Conservation (phyloP, 2,329 filamentous ascomycete genomes). For the Epichloe scottii region DNA sequence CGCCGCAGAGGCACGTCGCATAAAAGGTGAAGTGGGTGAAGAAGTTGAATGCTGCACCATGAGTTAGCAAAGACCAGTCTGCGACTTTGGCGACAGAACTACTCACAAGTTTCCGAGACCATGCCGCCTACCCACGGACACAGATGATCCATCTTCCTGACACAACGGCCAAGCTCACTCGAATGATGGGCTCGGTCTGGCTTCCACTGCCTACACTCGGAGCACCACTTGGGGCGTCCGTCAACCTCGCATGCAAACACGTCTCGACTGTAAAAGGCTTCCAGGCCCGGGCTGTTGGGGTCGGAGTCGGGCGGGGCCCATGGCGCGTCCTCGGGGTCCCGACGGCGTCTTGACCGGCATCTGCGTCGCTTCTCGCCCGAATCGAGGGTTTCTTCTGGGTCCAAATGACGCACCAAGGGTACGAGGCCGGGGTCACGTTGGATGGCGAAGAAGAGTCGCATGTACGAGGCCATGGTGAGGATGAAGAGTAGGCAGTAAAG, state of each 20-base stretch:
- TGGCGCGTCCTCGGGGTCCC: slow-evolving; percentile 16
- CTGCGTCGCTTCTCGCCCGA: slow-evolving; percentile 7
- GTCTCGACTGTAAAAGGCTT: slow-evolving; percentile 69
- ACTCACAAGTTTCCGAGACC: slow-evolving; percentile 63
- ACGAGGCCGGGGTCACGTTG: slow-evolving; percentile 61
- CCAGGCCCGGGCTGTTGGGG: slow-evolving; percentile 55
- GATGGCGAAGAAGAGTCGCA: slow-evolving; percentile 58
- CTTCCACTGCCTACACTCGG: slow-evolving; percentile 75
- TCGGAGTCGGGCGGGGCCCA: slow-evolving; percentile 30
- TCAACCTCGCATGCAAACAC: slow-evolving; percentile 74
- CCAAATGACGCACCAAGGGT: slow-evolving; percentile 37
- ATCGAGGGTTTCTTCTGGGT: slow-evolving; percentile 18
- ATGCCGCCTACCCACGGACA: slow-evolving; percentile 96
- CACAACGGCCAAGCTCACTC: slow-evolving; percentile 67
- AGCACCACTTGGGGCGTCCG: slow-evolving; percentile 80
- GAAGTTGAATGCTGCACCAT: slow-evolving; percentile 62
- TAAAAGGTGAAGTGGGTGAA: slow-evolving; percentile 82
- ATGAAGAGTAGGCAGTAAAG: slow-evolving; percentile 62
- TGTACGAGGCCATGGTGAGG: slow-evolving; percentile 53
- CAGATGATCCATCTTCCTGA: slow-evolving; percentile 87
- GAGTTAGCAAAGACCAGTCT: neutral
- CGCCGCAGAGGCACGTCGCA: slow-evolving; percentile 51
- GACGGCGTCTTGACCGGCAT: slow-evolving; percentile 5
- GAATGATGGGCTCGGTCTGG: slow-evolving; percentile 81
- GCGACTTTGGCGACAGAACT: too few species aligned